phyloP scores from a whole-genome alignment of 1,284 basidiomycete genomes.

The Ganoderma meredithae region DNA sequence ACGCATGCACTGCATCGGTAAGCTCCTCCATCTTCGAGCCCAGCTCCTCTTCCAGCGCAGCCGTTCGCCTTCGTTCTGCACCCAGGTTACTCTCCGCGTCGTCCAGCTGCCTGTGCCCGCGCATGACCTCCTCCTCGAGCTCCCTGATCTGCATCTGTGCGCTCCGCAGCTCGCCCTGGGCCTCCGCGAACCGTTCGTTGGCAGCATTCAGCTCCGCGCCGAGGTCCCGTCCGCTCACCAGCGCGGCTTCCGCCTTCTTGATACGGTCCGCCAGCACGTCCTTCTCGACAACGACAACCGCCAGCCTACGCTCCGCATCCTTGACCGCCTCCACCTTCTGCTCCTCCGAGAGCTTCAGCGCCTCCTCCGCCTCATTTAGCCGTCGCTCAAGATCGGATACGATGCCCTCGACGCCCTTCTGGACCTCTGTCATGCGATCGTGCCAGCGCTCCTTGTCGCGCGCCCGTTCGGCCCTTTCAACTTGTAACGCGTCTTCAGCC shows the following conservation, averaged over 20 bases:
- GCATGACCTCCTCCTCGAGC: conserved; percentile 61
- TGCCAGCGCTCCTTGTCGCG: conserved; percentile 73
- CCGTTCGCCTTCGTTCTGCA: conserved; percentile 51
- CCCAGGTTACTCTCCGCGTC: conserved; percentile 61
- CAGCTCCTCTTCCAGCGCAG: conserved; percentile 47
- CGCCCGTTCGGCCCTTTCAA: conserved; percentile 61
- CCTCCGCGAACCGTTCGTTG: conserved; percentile 61
- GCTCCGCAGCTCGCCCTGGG: conserved; percentile 61
- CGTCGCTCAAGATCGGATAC: conserved; percentile 69
- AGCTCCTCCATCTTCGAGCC: conserved; percentile 43
- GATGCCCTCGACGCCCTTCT: conserved; percentile 70
- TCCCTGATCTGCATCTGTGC: conserved; percentile 63
- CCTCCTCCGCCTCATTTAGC: conserved; percentile 57
- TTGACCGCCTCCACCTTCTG: conserved; percentile 54
- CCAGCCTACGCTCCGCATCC: conserved; percentile 54
- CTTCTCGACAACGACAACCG: conserved; percentile 55
- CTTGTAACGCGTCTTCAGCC: conserved; percentile 51
- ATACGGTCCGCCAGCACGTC: conserved; percentile 63
- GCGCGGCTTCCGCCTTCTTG: conserved; percentile 63
- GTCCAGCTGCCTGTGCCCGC: conserved; percentile 55
- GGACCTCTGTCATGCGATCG: conserved; percentile 71
- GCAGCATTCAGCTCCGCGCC: conserved; percentile 70
- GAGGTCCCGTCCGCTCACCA: conserved; percentile 68
- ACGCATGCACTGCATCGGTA: conserved; percentile 30
- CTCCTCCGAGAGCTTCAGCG: conserved; percentile 48